phyloP scores from a whole-genome alignment of 306 rosid species.

The Quercus variabilis region DNA sequence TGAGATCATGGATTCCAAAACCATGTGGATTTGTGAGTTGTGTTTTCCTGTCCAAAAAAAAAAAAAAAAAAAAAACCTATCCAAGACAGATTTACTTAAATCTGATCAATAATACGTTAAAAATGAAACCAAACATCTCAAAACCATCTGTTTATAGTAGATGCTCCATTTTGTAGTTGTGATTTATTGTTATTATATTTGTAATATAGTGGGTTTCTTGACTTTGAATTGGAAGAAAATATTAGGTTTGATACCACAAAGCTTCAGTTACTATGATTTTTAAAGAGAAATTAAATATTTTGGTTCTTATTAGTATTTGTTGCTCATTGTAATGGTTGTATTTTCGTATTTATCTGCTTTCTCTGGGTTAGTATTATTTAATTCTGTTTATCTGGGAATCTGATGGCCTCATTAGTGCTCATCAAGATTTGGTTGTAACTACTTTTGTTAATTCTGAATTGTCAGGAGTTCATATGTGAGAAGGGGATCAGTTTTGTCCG shows the following conservation, averaged over 20 bases:
- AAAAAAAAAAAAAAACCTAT: not conserved
- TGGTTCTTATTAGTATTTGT: not conserved
- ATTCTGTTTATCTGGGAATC: not conserved
- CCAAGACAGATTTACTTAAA: not conserved
- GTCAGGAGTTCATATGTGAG: conserved; percentile 75
- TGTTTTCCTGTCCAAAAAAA: not conserved
- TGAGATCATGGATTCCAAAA: not conserved
- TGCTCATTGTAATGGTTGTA: not conserved
- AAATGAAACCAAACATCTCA: not conserved
- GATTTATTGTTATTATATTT: not conserved
- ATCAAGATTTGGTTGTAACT: conserved; percentile 1
- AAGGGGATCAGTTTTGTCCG: conserved; percentile 78
- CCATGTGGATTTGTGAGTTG: not conserved
- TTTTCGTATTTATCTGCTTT: not conserved
- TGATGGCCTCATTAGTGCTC: not conserved
- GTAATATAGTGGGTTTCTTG: not conserved
- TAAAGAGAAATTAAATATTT: not conserved
- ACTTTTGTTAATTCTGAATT: conserved; percentile 16
- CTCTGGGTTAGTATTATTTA: conserved; percentile 1
- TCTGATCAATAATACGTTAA: not conserved
- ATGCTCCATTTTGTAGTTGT: not conserved
- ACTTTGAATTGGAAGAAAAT: not conserved
- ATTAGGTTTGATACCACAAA: not conserved
- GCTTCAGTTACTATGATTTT: not conserved
- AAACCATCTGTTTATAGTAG: not conserved